phyloP scores from a whole-genome alignment of 345 rosid species.

The Gossypium herbaceum region DNA sequence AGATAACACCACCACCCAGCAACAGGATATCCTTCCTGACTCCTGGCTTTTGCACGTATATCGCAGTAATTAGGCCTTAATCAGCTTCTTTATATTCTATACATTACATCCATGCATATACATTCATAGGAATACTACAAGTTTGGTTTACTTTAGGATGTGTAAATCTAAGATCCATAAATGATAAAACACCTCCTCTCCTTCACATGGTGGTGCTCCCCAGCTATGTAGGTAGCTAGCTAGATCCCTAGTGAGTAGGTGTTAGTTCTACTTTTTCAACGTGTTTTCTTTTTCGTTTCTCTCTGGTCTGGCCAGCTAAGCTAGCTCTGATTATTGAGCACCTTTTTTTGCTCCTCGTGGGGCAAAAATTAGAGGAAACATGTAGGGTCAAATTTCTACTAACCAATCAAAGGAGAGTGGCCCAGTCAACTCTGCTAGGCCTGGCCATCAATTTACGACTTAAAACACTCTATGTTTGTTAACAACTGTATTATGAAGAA shows the following conservation, averaged over 20 bases:
- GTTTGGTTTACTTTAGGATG: no score
- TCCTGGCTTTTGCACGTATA: no score
- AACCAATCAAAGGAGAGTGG: neutral
- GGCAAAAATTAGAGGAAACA: neutral
- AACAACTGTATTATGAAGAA: no score
- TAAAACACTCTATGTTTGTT: no score
- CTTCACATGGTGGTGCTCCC: neutral
- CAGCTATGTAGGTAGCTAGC: neutral
- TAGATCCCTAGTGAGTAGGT: neutral
- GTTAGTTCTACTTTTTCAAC: neutral
- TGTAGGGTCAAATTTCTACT: neutral
- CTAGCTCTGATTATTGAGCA: conserved; percentile 11
- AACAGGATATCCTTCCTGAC: no score
- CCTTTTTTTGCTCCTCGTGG: neutral
- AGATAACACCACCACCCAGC: neutral
- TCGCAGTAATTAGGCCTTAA: no score
- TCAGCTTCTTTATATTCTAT: no score
- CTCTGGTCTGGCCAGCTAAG: neutral
- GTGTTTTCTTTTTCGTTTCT: neutral
- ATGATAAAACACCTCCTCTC: no score
- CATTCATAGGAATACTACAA: neutral
- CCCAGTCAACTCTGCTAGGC: neutral
- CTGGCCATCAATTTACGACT: no score
- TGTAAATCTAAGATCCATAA: no score
- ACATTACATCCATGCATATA: neutral